Base-by-base conservation (phyloP, 129 eudicot genomes). In the Solidago caesia region DNA sequence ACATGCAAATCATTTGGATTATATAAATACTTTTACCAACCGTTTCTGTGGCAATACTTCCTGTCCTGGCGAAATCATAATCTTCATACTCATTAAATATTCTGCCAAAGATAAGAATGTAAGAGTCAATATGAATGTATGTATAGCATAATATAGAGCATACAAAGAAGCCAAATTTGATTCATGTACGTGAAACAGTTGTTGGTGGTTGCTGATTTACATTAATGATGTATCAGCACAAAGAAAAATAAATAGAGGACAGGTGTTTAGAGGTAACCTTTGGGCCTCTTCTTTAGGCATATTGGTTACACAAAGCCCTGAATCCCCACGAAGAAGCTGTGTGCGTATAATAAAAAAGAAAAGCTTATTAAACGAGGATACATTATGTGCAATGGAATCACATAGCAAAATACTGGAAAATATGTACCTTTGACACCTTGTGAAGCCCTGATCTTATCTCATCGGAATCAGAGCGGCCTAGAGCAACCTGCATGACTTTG, bases 401-500 rank as follows among this genome's bases (percentile, higher is more conserved):
- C 14, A 27, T 9, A 13, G 11, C 61, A 56, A 62, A 33, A 21
- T 5, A 42, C 7, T 70, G 53, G 44, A 67, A 12, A 21, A 3
- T 29, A 44, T 68, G 29, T 57, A 90, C 98, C 92, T 88, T 88
- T 5, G 96, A 86, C 60, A 93, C 84, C 83, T 88, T 93, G 79
- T 90, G 87, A 70, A 90, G 88, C 33, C 96, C 96, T 15, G 95
- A 52, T 57, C 85, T 76, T 53, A 87, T 77, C 77, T 92, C 98
- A 79, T 92, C 98, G 14, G 92, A 45, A 64, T 61, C 85, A 68
- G 98, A 89, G 7, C 98, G 87, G 14, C 98, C 98, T 47, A 92
- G 71, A 53, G 98, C 88, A 66, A 92, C 90, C 77, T 92, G 98
- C 98, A 92, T 92, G 16, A 92, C 98, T 87, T 92, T 92, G 87